Conservation (phyloP, 441 rosid species). For the Adansonia gregorii region DNA sequence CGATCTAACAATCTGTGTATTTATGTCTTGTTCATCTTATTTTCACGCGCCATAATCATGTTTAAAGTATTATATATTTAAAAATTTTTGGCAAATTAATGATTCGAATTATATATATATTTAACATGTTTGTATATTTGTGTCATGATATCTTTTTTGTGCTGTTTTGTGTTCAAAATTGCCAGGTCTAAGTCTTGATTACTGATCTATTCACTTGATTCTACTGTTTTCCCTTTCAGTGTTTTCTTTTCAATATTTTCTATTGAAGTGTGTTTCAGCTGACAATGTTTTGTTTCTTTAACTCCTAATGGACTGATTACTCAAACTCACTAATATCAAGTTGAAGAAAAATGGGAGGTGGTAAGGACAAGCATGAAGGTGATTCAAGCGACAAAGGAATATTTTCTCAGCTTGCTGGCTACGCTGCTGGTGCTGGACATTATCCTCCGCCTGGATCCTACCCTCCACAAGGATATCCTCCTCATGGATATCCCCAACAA, state of each 20-base stretch:
- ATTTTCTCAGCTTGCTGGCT: constrained; percentile 64
- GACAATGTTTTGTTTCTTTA: neutral
- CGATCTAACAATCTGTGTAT: too few species aligned
- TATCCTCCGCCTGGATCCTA: constrained; percentile 40
- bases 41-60: too few species aligned
- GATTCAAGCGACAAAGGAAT: constrained; percentile 59
- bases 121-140: too few species aligned
- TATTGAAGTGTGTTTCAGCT: neutral
- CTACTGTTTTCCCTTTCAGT: neutral
- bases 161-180: too few species aligned
- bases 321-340: constrained; percentile 21
- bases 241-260: neutral
- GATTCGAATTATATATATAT: too few species aligned
- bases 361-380: constrained; percentile 43
- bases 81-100: too few species aligned
- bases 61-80: too few species aligned
- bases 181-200: too few species aligned
- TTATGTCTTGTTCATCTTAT: too few species aligned
- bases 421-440: constrained; percentile 42
- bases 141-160: too few species aligned
- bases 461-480: constrained; percentile 31
- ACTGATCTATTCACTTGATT: neutral
- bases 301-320: neutral
- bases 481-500: neutral
- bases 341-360: constrained; percentile 59